These are phyloP conservation scores for Apiospora saccharicola DNA, from an alignment of 2,329 filamentous ascomycete species.

Conservation along the genomic window DNA sequence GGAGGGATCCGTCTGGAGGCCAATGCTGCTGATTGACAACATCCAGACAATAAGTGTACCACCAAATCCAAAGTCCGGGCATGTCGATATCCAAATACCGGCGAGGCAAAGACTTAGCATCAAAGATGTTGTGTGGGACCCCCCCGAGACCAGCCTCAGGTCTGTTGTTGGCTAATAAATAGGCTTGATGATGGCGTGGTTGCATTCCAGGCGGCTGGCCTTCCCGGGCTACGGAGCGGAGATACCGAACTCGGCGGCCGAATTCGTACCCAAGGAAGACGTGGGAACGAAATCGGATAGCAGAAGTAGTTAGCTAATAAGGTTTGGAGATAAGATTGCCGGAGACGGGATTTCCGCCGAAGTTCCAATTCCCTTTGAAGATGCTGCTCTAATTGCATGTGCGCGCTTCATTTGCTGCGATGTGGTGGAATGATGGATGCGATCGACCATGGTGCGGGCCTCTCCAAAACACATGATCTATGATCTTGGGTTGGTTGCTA, in stretches of 20 bases:
- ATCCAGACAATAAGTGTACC: slow-evolving; percentile 33
- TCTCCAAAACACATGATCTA: not conserved
- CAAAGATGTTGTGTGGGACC: slow-evolving; percentile 49
- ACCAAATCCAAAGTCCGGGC: slow-evolving; percentile 27
- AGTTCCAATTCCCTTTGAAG: not conserved
- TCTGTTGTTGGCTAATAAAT: slow-evolving; percentile 18
- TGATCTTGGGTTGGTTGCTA: not conserved
- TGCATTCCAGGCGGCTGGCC: too few relatives aligned
- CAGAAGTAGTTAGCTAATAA: not conserved
- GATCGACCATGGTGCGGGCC: not conserved
- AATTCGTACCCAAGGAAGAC: not conserved
- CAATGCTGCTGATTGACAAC: slow-evolving; percentile 42
- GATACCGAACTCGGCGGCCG: not conserved
- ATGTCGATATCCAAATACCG: slow-evolving; percentile 33
- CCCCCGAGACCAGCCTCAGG: slow-evolving; percentile 41
- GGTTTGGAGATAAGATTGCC: not conserved
- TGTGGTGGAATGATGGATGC: not conserved
- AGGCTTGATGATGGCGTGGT: too few relatives aligned
- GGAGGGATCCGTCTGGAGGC: slow-evolving; percentile 33
- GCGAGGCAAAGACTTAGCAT: slow-evolving; percentile 41
- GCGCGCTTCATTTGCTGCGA: not conserved
- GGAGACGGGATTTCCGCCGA: not conserved
- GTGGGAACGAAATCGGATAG: not conserved
- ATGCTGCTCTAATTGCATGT: not conserved
- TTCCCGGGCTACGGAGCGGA: not conserved